These are phyloP conservation scores for Carnegiea gigantea DNA, from an alignment of 179 eudicot genomes.

Conservation along the genomic window DNA sequence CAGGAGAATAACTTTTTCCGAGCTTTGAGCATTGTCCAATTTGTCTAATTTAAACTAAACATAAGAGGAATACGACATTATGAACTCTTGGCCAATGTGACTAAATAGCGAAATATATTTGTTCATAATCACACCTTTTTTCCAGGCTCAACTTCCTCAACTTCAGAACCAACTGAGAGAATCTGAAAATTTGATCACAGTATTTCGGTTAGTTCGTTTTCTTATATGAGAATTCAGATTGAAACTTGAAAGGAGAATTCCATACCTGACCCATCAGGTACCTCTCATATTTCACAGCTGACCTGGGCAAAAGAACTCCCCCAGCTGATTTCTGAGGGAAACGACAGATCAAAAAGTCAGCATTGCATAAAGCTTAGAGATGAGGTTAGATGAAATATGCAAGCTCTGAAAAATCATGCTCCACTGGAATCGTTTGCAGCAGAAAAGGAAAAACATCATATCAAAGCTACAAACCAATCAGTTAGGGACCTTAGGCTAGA, in stretches of 20 bases:
- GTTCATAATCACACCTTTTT: constrained; percentile 58
- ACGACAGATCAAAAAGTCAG: not conserved
- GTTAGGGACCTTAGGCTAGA: not conserved
- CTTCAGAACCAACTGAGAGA: constrained; percentile 81
- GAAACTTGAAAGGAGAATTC: constrained; percentile 2
- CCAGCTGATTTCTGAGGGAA: constrained; percentile 83
- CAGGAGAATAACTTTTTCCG: not conserved
- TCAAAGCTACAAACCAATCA: not conserved
- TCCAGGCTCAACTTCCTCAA: constrained; percentile 71
- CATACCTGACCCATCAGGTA: constrained; percentile 93
- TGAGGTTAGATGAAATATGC: not conserved
- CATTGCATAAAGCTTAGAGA: not conserved
- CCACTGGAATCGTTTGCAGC: not conserved
- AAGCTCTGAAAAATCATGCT: not conserved
- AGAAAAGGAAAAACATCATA: not conserved
- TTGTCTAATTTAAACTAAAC: no score
- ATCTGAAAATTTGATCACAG: constrained; percentile 40
- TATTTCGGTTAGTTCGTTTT: not conserved
- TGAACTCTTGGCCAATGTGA: not conserved
- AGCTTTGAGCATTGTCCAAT: not conserved
- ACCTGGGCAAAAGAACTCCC: constrained; percentile 88
- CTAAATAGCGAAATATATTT: no score
- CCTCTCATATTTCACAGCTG: constrained; percentile 93
- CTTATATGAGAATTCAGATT: not conserved
- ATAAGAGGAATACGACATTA: not conserved